These are phyloP conservation scores for Chalaropsis thielavioides DNA, from an alignment of 2,329 filamentous ascomycete species.

Conservation along the genomic window DNA sequence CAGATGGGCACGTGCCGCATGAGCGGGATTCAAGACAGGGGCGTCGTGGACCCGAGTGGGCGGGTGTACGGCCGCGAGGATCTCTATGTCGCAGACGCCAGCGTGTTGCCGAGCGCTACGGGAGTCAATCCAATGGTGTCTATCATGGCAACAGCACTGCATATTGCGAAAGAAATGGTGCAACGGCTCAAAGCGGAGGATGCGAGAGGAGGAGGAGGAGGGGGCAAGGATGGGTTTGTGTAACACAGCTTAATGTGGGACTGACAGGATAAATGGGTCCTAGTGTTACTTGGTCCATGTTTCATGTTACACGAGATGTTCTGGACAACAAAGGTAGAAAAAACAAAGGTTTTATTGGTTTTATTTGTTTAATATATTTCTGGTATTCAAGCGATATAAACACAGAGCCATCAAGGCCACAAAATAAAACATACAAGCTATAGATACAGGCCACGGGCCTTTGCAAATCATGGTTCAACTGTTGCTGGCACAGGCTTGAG, in stretches of 20 bases:
- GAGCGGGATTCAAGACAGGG: conserved; percentile 37
- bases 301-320: not conserved
- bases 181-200: not conserved
- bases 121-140: conserved; percentile 77
- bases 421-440: not conserved
- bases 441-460: not conserved
- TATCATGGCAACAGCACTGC: conserved; percentile 54
- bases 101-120: conserved; percentile 60
- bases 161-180: conserved; percentile 45
- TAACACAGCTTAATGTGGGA: not conserved
- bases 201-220: not conserved
- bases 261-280: not conserved
- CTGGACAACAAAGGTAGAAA: not conserved
- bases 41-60: conserved; percentile 45
- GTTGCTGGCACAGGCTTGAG: not conserved
- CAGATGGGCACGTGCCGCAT: conserved; percentile 71
- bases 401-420: not conserved
- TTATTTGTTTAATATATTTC: not conserved
- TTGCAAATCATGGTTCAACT: not conserved
- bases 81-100: conserved; percentile 59
- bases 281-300: not conserved
- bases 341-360: not conserved
- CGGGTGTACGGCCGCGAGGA: conserved; percentile 51
- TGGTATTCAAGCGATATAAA: conserved; percentile 7
- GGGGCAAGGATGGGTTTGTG: not conserved